Conservation (phyloP, 2,329 filamentous ascomycete species). For the Arthroderma sp. region DNA sequence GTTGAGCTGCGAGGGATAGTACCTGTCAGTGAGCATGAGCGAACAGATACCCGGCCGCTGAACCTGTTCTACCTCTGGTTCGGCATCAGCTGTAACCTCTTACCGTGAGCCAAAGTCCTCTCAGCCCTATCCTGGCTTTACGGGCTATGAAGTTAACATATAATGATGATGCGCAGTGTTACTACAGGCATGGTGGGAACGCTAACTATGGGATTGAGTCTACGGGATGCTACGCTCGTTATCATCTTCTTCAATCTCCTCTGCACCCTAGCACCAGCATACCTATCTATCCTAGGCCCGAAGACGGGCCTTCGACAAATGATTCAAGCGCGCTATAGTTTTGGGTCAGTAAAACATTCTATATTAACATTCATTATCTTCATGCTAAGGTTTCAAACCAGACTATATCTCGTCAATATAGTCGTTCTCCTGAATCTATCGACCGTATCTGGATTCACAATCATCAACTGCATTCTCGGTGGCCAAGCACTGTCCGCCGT, state of each 20-base stretch:
- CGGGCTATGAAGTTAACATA: not conserved
- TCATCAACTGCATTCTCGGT: constrained; percentile 53
- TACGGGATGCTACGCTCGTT: constrained; percentile 10
- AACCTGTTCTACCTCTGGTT: constrained; percentile 45
- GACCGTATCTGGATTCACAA: constrained; percentile 47
- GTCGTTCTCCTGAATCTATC: constrained; percentile 51
- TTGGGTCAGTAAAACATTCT: constrained; percentile 13
- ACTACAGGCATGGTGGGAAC: constrained; percentile 12
- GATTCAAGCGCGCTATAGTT: constrained; percentile 19
- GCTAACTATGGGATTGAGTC: constrained; percentile 9
- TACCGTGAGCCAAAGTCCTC: constrained; percentile 37
- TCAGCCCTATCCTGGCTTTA: not conserved
- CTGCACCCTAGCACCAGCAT: constrained; percentile 14
- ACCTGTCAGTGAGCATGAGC: constrained; percentile 42
- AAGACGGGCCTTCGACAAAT: constrained; percentile 20
- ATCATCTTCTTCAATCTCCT: constrained; percentile 20
- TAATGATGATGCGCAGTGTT: constrained; percentile 4
- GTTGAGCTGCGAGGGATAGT: constrained; percentile 44
- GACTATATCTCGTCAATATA: constrained; percentile 33
- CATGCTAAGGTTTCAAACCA: not conserved
- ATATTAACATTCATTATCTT: not conserved
- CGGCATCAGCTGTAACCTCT: constrained; percentile 42
- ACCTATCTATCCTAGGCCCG: constrained; percentile 16
- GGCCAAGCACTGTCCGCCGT: constrained; percentile 58
- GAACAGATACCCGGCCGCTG: constrained; percentile 41